Percentiles rank a stretch among this genome's conserved stretches.
Conservation (phyloP, 805 yeast genomes). For the Pichia deserticola region DNA sequence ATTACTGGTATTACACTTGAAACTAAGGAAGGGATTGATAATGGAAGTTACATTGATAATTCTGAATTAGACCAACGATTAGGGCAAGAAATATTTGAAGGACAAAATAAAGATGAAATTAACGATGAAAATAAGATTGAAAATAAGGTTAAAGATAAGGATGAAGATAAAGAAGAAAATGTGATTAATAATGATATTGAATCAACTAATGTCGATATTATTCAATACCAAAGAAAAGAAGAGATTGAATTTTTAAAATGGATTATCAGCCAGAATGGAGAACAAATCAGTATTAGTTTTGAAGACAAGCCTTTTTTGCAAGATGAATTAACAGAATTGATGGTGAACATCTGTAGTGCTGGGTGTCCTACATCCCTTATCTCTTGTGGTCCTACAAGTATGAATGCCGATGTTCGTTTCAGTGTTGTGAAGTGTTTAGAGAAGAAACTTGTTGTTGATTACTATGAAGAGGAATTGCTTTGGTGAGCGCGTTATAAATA, state of each 20-base stretch:
- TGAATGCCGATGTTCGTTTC: slow-evolving; percentile 29
- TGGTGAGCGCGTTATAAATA: slow-evolving; percentile 19
- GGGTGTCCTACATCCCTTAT: slow-evolving; percentile 27
- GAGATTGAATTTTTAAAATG: slow-evolving; percentile 10
- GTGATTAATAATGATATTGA: not conserved
- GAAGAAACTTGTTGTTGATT: slow-evolving; percentile 25
- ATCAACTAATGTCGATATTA: not conserved
- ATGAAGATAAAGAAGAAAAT: not conserved
- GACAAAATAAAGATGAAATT: too few species aligned
- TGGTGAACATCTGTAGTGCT: slow-evolving; percentile 8
- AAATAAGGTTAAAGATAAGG: too few species aligned
- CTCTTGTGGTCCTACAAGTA: slow-evolving; percentile 30
- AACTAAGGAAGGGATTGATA: too few species aligned
- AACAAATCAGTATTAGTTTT: slow-evolving; percentile 18
- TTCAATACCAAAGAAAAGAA: not conserved
- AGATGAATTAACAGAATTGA: slow-evolving; percentile 15
- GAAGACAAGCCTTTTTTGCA: slow-evolving; percentile 22
- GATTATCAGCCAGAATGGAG: slow-evolving; percentile 13
- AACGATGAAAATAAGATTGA: too few species aligned
- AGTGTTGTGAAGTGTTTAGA: slow-evolving; percentile 26
- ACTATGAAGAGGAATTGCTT: slow-evolving; percentile 31
- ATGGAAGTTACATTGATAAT: too few species aligned
- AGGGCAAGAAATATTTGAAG: too few species aligned
- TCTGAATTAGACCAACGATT: too few species aligned
- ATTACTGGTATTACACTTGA: too few species aligned